A percentile compares a stretch with the other conserved stretches of the same genome.
These are phyloP conservation scores for Exophiala calicioides DNA, from an alignment of 2,329 filamentous ascomycete species.

Conservation along the genomic window DNA sequence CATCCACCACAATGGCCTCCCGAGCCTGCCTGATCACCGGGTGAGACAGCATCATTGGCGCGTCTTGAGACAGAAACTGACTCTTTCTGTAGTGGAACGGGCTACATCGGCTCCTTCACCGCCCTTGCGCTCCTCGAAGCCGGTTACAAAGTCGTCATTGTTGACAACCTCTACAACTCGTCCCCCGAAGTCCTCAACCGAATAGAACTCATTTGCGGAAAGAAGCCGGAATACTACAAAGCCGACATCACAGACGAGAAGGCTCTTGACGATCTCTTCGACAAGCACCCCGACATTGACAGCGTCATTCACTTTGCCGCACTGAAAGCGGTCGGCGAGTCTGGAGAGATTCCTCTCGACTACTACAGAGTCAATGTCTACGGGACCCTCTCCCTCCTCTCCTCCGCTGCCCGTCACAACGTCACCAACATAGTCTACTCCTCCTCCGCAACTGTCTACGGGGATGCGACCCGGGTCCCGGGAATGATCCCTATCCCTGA, in stretches of 20 bases:
- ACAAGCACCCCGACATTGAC: slow-evolving; percentile 87
- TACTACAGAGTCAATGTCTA: slow-evolving; percentile 98
- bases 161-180: slow-evolving; percentile 97
- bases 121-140: slow-evolving; percentile 86
- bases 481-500: slow-evolving; percentile 99
- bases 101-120: slow-evolving; percentile 99
- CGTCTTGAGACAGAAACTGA: slow-evolving; percentile 9
- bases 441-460: slow-evolving; percentile 96
- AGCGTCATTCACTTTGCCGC: slow-evolving; percentile 99
- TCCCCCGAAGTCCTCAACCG: slow-evolving; percentile 88
- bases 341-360: slow-evolving; percentile 86
- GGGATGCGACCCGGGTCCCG: slow-evolving; percentile 90
- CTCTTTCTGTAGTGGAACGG: slow-evolving; percentile 71
- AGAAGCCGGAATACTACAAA: slow-evolving; percentile 80
- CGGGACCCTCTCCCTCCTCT: slow-evolving; percentile 83
- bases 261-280: slow-evolving; percentile 82
- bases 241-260: slow-evolving; percentile 84
- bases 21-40: slow-evolving; percentile 91
- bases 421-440: slow-evolving; percentile 98
- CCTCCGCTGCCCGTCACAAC: slow-evolving; percentile 83
- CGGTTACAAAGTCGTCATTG: slow-evolving; percentile 93
- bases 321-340: slow-evolving; percentile 97
- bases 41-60: slow-evolving; percentile 56
- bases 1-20: slow-evolving; percentile 66
- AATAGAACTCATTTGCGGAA: slow-evolving; percentile 90